Evolutionary conservation across 805 yeast species (phyloP), one percentile per base, ranked within the genome.

Genomic region (Tetrapisispora pingtungensis): DNA sequence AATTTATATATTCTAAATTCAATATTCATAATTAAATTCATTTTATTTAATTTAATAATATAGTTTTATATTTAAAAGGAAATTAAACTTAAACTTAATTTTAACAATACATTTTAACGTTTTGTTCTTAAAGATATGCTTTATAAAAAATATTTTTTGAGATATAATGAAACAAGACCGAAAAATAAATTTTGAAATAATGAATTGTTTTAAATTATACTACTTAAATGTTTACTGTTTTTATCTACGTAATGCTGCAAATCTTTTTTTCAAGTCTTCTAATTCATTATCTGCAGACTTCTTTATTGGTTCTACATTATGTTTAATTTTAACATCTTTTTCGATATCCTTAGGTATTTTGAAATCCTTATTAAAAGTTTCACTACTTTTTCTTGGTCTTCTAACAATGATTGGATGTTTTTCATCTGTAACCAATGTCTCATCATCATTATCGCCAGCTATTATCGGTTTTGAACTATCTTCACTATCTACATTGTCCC

Each of bases 171-270:
- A n/a, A n/a, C n/a, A n/a, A n/a, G n/a, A n/a, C n/a, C 26, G 5
- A 22, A 22, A 22, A 8, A 22, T 22, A 22, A 22, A 22, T 6
- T 22, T 22, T 22, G 8, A 22, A 22, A 22, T 6, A 6, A 6
- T 22, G 5, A 22, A 22, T 22, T 6, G 8, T 22, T 22, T 22
- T 22, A 22, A 22, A 22, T 6, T 5, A 22, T 22, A 5, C 26
- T 28, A 12, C 6, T 28, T 37, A 12, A 7, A 28, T 19, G 10
- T 31, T n/a, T 15, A 30, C 31, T 17, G 18, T 14, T 7, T 32
- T 49, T 46, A 65, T 46, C 73, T 69, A 49, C 79, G 84, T 49
- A 88, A 66, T 2, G 89, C 89, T n/a, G 81, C 90, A 63, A 84
- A 84, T 43, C 95, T 67, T 46, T 78, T 81, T 56, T 75, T 74